phyloP scores from a whole-genome alignment of 176 grass and related monocot species.

The Zea mays region Zm-B73-REFERENCE-NAM-5.0 NC_050099.1:130693001-130693500 shows the following conservation, averaged over 20 bases:
- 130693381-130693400: too few species aligned
- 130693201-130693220: slow-evolving; percentile 61
- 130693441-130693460: slow-evolving; percentile 7
- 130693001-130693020: neutral
- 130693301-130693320: slow-evolving; percentile 52
- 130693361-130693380: too few species aligned
- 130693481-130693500: too few species aligned
- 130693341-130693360: slow-evolving; percentile 17
- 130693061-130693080: slow-evolving; percentile 57
- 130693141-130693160: slow-evolving; percentile 65
- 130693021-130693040: neutral
- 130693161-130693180: slow-evolving; percentile 73
- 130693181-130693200: slow-evolving; percentile 62
- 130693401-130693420: too few species aligned
- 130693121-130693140: slow-evolving; percentile 64
- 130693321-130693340: slow-evolving; percentile 16
- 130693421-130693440: slow-evolving; percentile 1
- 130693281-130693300: slow-evolving; percentile 87
- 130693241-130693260: slow-evolving; percentile 81
- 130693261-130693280: slow-evolving; percentile 60
- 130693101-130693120: slow-evolving; percentile 62
- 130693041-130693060: neutral
- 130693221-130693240: slow-evolving; percentile 99
- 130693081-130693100: slow-evolving; percentile 70
- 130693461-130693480: neutral